Conservation (phyloP, 108 stramenopile genomes). For the Skeletonema marinoi region DNA sequence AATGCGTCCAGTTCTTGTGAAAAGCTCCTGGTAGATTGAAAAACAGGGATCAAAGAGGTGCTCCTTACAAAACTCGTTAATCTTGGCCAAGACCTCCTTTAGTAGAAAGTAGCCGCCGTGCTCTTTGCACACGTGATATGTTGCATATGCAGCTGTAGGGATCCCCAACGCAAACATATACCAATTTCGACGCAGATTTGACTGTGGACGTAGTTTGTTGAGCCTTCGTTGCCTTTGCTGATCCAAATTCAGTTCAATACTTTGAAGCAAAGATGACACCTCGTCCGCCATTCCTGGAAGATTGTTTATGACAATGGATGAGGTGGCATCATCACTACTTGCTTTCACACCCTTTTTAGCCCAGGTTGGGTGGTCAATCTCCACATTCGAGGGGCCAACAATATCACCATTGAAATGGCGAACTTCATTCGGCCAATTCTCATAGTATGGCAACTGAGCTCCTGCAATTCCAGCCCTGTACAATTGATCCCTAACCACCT, state of each 20-base stretch:
- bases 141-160: constrained; percentile 50
- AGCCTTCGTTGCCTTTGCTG: constrained; percentile 72
- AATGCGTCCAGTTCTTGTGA: constrained; percentile 61
- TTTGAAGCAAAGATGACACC: constrained; percentile 65
- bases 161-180: constrained; percentile 63
- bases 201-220: constrained; percentile 65
- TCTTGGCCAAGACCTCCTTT: constrained; percentile 36
- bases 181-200: constrained; percentile 70
- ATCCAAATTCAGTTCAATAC: constrained; percentile 72
- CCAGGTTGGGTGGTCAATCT: constrained; percentile 43
- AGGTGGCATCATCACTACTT: neutral
- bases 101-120: constrained; percentile 45
- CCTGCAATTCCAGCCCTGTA: constrained; percentile 57
- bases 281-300: constrained; percentile 70
- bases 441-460: constrained; percentile 54
- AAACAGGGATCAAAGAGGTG: constrained; percentile 68
- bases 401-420: constrained; percentile 34
- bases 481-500: constrained; percentile 70
- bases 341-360: constrained; percentile 1
- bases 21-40: constrained; percentile 73
- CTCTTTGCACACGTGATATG: constrained; percentile 52
- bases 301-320: constrained; percentile 57
- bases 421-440: constrained; percentile 66
- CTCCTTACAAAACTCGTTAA: constrained; percentile 61
- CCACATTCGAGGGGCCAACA: constrained; percentile 2